phyloP scores from a whole-genome alignment of 108 stramenopile genomes.

The Chaetoceros tenuissimus region DNA sequence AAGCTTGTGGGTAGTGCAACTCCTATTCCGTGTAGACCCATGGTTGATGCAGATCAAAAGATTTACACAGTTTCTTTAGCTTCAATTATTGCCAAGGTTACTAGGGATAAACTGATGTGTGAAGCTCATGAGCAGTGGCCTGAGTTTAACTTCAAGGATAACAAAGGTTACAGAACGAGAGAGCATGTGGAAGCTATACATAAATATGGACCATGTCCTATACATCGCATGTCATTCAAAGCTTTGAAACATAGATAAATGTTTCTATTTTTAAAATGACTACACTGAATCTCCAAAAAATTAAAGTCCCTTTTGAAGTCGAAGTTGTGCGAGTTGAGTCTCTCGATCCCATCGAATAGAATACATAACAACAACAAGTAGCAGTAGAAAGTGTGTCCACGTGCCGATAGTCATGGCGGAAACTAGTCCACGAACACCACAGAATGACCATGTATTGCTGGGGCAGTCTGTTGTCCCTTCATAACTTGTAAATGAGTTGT shows the following conservation, averaged over 20 bases:
- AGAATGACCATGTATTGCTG: conserved; percentile 17
- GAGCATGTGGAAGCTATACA: conserved; percentile 55
- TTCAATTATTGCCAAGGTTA: conserved; percentile 58
- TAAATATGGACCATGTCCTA: conserved; percentile 38
- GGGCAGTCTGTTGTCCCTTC: conserved; percentile 19
- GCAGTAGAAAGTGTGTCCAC: conserved; percentile 48
- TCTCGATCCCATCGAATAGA: neutral
- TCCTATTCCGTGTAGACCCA: conserved; percentile 49
- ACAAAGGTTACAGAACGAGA: conserved; percentile 45
- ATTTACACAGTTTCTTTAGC: conserved; percentile 68
- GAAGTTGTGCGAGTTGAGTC: conserved; percentile 10
- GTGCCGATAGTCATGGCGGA: conserved; percentile 48
- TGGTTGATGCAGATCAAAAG: conserved; percentile 51
- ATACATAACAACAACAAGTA: conserved; percentile 23
- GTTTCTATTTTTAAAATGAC: no score
- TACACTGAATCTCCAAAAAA: no score
- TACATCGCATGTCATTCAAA: conserved; percentile 57
- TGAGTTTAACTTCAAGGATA: conserved; percentile 43
- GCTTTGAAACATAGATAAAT: conserved; percentile 45
- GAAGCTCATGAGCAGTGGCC: conserved; percentile 34
- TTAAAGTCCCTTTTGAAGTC: no score
- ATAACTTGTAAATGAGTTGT: conserved; percentile 27
- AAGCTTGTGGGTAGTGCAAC: conserved; percentile 23
- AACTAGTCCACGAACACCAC: conserved; percentile 57
- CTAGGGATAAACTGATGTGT: conserved; percentile 32